phyloP scores from a whole-genome alignment of 1,284 basidiomycete genomes.

The Boletus sp. region DNA sequence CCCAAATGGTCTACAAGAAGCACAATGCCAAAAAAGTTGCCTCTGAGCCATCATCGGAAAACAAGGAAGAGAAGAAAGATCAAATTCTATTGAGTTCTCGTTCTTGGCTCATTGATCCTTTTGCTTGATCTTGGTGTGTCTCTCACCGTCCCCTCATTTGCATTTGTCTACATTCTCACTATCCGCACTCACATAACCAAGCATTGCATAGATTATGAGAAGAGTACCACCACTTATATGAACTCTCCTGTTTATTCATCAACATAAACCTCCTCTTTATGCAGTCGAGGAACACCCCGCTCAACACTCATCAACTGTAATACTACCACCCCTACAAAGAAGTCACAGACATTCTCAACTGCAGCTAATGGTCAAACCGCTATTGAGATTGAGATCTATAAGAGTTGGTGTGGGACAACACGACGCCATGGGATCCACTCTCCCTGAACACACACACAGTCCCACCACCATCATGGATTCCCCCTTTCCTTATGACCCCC shows the following conservation, averaged over 20 bases:
- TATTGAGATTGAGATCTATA: conserved; percentile 97
- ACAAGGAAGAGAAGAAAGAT: conserved; percentile 73
- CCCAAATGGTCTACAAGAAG: conserved; percentile 99
- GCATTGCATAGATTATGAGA: conserved; percentile 32
- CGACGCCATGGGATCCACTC: too few relatives aligned
- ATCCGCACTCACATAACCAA: conserved; percentile 7
- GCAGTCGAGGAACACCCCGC: conserved; percentile 23
- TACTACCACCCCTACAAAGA: conserved; percentile 99
- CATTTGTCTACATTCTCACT: conserved; percentile 10
- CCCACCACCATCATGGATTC: too few relatives aligned
- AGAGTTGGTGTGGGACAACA: conserved; percentile 98
- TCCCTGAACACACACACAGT: too few relatives aligned
- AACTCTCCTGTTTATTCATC: conserved; percentile 23
- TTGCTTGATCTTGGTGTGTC: conserved; percentile 16
- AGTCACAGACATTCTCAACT: conserved; percentile 98
- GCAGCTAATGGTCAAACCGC: conserved; percentile 96
- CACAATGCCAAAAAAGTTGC: conserved; percentile 66
- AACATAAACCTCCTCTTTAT: conserved; percentile 9
- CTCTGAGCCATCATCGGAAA: conserved; percentile 45
- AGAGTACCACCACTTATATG: conserved; percentile 30
- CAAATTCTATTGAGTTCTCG: conserved; percentile 36
- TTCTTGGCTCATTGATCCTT: neutral
- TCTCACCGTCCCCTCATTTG: conserved; percentile 30
- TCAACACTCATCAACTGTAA: conserved; percentile 80
- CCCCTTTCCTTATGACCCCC: too few relatives aligned